Evolutionary conservation across 345 rosid species (phyloP).

Genomic region (Carallia brachiata): DNA sequence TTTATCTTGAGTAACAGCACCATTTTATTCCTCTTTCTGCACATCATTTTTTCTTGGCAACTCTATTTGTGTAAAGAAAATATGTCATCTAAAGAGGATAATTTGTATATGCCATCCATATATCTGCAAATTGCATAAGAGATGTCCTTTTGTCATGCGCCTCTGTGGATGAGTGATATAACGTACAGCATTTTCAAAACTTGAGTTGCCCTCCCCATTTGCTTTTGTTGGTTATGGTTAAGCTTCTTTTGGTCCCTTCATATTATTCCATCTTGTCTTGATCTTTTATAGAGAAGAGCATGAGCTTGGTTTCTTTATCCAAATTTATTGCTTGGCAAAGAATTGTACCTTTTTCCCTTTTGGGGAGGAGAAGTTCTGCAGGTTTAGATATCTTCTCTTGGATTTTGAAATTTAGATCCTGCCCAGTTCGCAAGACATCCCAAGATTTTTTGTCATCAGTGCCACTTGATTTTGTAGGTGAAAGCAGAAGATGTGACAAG

Average conservation of each 20-base stretch:
- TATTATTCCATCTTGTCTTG: too few relatives aligned
- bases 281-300: too few relatives aligned
- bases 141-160: neutral
- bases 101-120: neutral
- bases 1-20: neutral
- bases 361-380: too few relatives aligned
- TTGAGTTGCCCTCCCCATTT: neutral
- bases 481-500: constrained; percentile 80
- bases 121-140: neutral
- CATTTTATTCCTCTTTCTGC: neutral
- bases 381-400: too few relatives aligned
- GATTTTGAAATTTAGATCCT: neutral
- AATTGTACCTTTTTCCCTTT: too few relatives aligned
- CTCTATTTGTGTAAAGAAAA: neutral
- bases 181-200: neutral
- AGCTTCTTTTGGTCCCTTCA: neutral
- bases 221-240: constrained; percentile 9
- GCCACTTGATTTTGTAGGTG: constrained; percentile 51
- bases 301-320: too few relatives aligned
- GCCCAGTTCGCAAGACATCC: neutral
- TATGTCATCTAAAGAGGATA: neutral
- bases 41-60: neutral
- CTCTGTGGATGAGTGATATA: neutral
- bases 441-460: neutral
- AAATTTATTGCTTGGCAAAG: too few relatives aligned